These are phyloP conservation scores for Pseudocercospora fuligena DNA, from an alignment of 2,329 filamentous ascomycete genomes.

Conservation along the genomic window DNA sequence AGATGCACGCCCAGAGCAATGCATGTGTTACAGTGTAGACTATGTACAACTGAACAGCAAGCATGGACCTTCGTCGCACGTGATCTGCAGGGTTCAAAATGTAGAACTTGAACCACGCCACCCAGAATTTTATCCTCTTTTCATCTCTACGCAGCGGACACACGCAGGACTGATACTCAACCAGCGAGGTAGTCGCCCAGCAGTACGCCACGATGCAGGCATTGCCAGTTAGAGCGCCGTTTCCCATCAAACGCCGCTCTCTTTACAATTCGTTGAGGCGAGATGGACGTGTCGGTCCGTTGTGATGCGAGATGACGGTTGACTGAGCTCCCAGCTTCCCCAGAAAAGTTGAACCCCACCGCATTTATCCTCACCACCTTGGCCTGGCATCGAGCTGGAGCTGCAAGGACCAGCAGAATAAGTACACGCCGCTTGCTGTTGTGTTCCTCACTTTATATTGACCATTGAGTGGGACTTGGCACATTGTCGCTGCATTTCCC, in stretches of 20 bases:
- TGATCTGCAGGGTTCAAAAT: background rate
- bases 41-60: background rate
- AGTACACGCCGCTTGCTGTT: background rate
- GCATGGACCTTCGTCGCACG: too few species aligned
- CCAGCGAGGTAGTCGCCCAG: background rate
- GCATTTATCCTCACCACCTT: conserved; percentile 1
- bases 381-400: conserved; percentile 13
- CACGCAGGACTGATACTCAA: conserved; percentile 10
- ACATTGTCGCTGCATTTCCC: background rate
- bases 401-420: too few species aligned
- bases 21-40: background rate
- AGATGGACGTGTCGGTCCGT: background rate
- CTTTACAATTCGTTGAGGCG: background rate
- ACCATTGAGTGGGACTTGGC: background rate
- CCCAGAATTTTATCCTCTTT: background rate
- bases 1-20: background rate
- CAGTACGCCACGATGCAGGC: background rate
- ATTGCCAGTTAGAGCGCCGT: background rate
- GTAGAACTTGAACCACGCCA: too few species aligned
- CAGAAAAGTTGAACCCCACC: background rate
- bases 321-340: background rate
- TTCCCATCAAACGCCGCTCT: background rate
- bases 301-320: background rate
- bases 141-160: conserved; percentile 12
- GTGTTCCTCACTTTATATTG: background rate